These are phyloP conservation scores for Insectozyma bohioensis DNA, from an alignment of 1,139 yeast genomes.

Conservation along the genomic window DNA sequence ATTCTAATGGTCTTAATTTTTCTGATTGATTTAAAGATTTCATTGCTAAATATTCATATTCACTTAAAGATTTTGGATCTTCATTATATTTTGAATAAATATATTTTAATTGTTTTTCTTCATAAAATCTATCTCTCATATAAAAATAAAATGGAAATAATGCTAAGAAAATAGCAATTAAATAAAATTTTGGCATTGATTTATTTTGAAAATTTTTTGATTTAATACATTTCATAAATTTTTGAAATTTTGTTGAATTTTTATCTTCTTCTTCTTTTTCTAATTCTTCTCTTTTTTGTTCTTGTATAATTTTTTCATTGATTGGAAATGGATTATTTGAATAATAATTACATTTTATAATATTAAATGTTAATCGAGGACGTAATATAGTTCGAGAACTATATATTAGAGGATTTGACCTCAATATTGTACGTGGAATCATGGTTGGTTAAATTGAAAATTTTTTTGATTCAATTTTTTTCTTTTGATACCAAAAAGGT, in stretches of 20 bases:
- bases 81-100: slow-evolving; percentile 42
- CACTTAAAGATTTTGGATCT: slow-evolving; percentile 45
- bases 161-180: slow-evolving; percentile 57
- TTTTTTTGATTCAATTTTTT: too few species aligned
- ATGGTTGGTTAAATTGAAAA: too few species aligned
- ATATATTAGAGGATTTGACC: too few species aligned
- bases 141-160: slow-evolving; percentile 61
- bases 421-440: too few species aligned
- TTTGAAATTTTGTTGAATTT: slow-evolving; percentile 36
- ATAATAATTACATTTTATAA: too few species aligned
- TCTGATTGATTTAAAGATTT: slow-evolving; percentile 50
- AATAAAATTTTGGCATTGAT: slow-evolving; percentile 47
- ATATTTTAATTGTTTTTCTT: slow-evolving; percentile 59
- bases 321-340: slow-evolving; percentile 34
- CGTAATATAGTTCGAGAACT: not conserved
- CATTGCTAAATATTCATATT: slow-evolving; percentile 62
- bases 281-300: slow-evolving; percentile 24
- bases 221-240: slow-evolving; percentile 40
- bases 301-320: too few species aligned
- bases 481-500: too few species aligned
- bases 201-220: slow-evolving; percentile 35
- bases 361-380: not conserved
- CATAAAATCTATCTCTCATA: slow-evolving; percentile 64
- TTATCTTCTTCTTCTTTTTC: slow-evolving; percentile 21
- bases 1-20: slow-evolving; percentile 55